Evolutionary conservation across 2,329 filamentous ascomycete species (phyloP), one percentile per base, ranked within the genome.

Genomic region (Scytalidium sp.): DNA sequence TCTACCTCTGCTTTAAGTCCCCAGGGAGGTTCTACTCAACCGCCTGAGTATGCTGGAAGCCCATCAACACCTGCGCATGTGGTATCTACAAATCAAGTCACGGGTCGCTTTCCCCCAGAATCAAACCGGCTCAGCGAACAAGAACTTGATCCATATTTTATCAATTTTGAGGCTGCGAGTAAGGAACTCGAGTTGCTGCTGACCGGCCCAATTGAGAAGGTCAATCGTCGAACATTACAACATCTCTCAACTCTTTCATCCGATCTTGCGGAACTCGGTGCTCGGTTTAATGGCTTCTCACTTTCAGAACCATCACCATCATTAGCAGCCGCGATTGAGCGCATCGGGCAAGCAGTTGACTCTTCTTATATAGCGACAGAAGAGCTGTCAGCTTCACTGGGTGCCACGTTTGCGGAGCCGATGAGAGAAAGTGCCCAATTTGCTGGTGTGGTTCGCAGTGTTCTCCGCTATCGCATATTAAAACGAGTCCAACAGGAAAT

Each of bases 341-440:
- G 92, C 55, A 82, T 96, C 42, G 94, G 94, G 0, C 94, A 99
- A 70, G 94, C 94, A 2, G 90, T 93, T 8, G 94, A 99, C 66
- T 89, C 90, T 9, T 97, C 94, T 0, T 99, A 97, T 66, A 92
- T 99, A 56, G 91, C 90, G 9, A 97, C 93, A 0, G 90, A 96
- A 61, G 94, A 99, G 65, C 75, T 99, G 3, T 92, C 92, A 0
- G 84, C 84, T 2, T 87, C 88, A 0, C 74, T 99, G n/a, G 92
- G 92, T 19, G 92, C 93, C 27, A 94, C 84, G 57, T 99, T 99
- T 64, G 91, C 95, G 0, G 95, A 99, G 64, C 94, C 94, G 1
- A 97, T 99, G 90, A 83, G 95, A 49, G 94, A 99, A 71, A 96
- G 91, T 62, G 92, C 94, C 11, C 94, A 99, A 64, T 99, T 99